phyloP scores from a whole-genome alignment of 164 flowering plant genomes.

The Nymphaea thermarum region DNA sequence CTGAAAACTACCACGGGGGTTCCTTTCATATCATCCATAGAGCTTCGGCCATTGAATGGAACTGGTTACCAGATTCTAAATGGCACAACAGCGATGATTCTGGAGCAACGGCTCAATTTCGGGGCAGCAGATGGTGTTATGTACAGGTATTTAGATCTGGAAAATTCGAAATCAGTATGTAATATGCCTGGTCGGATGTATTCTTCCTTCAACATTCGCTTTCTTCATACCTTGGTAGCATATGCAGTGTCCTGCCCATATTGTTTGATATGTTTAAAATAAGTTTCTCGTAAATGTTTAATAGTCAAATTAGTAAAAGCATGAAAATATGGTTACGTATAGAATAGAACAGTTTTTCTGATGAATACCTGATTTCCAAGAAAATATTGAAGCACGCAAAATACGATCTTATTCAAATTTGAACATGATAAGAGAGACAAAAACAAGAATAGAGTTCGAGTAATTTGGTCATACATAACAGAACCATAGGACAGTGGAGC shows the following conservation, averaged over 20 bases:
- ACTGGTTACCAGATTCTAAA: not conserved
- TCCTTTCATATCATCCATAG: constrained; percentile 1
- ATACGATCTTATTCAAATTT: too few relatives aligned
- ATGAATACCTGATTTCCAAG: too few relatives aligned
- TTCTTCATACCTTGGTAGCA: not conserved
- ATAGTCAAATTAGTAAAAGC: not conserved
- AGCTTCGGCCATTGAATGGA: not conserved
- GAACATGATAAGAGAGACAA: too few relatives aligned
- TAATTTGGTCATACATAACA: too few relatives aligned
- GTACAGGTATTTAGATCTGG: not conserved
- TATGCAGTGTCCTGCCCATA: too few relatives aligned
- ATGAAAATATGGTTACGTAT: too few relatives aligned
- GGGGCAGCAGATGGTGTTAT: not conserved
- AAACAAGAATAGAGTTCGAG: too few relatives aligned
- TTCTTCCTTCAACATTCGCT: not conserved
- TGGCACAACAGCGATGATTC: not conserved
- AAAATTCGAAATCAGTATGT: too few relatives aligned
- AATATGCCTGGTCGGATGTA: not conserved
- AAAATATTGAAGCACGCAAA: too few relatives aligned
- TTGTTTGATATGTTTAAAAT: not conserved
- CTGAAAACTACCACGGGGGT: not conserved
- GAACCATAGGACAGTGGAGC: too few relatives aligned
- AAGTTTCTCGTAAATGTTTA: not conserved
- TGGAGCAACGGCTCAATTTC: not conserved
- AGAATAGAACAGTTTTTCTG: too few relatives aligned